These are phyloP conservation scores for Populus tremula DNA, from an alignment of 345 rosid species.

Conservation along the genomic window DNA sequence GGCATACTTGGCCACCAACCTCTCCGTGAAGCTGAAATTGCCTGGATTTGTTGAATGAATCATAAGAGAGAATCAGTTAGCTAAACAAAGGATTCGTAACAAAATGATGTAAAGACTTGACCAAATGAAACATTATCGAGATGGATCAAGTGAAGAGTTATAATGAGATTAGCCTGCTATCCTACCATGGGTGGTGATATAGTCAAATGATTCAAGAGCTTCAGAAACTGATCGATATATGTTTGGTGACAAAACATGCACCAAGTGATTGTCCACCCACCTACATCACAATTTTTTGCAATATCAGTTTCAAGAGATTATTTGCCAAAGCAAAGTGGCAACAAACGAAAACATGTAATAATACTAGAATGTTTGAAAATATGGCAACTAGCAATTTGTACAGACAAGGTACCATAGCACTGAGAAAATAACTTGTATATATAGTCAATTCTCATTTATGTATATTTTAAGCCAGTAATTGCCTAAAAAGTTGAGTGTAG, in stretches of 20 bases:
- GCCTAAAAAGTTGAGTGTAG: neutral
- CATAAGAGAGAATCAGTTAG: neutral
- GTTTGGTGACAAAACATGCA: constrained; percentile 88
- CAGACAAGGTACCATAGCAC: neutral
- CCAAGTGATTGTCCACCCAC: constrained; percentile 95
- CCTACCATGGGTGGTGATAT: constrained; percentile 84
- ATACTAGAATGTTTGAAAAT: neutral
- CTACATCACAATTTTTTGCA: constrained; percentile 31
- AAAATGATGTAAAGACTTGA: neutral
- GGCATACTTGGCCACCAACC: constrained; percentile 75
- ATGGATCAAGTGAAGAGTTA: neutral
- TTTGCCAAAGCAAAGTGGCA: neutral
- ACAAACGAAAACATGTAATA: neutral
- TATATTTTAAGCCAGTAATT: neutral
- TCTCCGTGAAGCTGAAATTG: constrained; percentile 79
- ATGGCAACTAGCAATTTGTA: neutral
- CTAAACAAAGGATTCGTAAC: neutral
- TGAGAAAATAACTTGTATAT: neutral
- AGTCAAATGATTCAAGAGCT: constrained; percentile 87
- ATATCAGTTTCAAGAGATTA: neutral
- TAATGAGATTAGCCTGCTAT: neutral
- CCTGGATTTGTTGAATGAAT: constrained; percentile 39
- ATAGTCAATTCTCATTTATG: neutral
- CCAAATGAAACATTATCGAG: neutral
- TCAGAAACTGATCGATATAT: constrained; percentile 74